Evolutionary conservation across 306 rosid species (phyloP).

Genomic region (Adenanthera pavonina): DNA sequence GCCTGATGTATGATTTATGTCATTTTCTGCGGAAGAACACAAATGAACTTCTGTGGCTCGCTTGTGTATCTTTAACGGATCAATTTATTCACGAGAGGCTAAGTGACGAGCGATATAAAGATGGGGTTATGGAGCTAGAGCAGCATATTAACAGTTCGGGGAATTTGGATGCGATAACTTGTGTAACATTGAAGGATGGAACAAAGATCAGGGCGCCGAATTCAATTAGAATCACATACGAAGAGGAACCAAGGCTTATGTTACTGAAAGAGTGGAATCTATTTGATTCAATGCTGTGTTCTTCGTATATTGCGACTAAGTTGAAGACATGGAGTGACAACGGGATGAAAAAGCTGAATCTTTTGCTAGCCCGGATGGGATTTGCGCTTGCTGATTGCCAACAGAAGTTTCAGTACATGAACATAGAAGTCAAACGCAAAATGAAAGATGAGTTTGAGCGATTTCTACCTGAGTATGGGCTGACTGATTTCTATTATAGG

Average conservation of each 20-base stretch:
- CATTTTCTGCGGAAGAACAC: slow-evolving; percentile 84
- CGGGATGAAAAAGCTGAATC: slow-evolving; percentile 88
- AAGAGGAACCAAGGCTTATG: slow-evolving; percentile 95
- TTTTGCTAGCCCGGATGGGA: slow-evolving; percentile 92
- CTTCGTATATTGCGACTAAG: slow-evolving; percentile 84
- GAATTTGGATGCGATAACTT: slow-evolving; percentile 75
- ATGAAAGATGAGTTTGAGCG: slow-evolving; percentile 84
- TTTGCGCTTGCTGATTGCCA: slow-evolving; percentile 91
- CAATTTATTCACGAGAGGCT: slow-evolving; percentile 90
- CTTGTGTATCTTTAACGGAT: slow-evolving; percentile 88
- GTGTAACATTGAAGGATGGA: slow-evolving; percentile 83
- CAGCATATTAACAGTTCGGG: slow-evolving; percentile 86
- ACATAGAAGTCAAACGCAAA: slow-evolving; percentile 81
- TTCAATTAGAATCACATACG: slow-evolving; percentile 70
- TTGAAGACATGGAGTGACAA: slow-evolving; percentile 98
- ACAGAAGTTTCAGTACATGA: slow-evolving; percentile 94
- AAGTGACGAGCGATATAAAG: slow-evolving; percentile 88
- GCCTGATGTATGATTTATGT: slow-evolving; percentile 90
- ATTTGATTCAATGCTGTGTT: slow-evolving; percentile 91
- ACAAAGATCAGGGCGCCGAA: slow-evolving; percentile 82
- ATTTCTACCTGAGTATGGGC: slow-evolving; percentile 84
- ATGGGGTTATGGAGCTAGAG: slow-evolving; percentile 94
- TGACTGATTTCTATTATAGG: slow-evolving; percentile 85
- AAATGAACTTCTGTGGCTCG: slow-evolving; percentile 85
- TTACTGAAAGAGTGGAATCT: slow-evolving; percentile 89